Evolutionary conservation across 345 rosid genomes (phyloP), one percentile per base, ranked within the genome.

Genomic region (Euphorbia peplus): DNA sequence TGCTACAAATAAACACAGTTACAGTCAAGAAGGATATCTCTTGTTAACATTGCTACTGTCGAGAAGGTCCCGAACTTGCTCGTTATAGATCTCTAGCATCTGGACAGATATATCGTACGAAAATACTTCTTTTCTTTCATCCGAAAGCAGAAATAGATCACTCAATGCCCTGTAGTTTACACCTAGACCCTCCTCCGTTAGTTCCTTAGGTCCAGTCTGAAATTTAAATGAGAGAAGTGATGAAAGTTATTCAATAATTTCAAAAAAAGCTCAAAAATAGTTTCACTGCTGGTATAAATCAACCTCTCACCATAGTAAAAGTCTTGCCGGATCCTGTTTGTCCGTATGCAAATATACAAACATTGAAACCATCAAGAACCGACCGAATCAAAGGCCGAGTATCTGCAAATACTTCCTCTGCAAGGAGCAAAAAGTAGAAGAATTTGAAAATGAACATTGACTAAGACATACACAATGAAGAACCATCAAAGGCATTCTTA

Each of bases 261-360:
- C 57, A 56, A 44, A 50, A n/a, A 37, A 19, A 54, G 50, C 3
- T 44, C 18, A 2, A 15, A 2, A 15, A 32, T 63, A 28, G 25
- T 48, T 28, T 22, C 21, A 21, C 16, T 29, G 32, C 51, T 19
- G 25, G 61, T 64, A 0, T 52, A 19, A 35, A 22, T 55, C 35
- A 60, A 66, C 25, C 14, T 61, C 80, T 72, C 46, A 76, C 80
- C 80, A 76, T 76, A 13, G 80, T 76, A 58, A 24, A 63, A 47
- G 80, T 76, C 42, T 76, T 76, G 11, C 80, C 80, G 0, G 80
- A 76, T 58, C 80, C 80, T 21, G 80, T 76, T 63, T 76, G 80
- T 18, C 80, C 80, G 50, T 76, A 76, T 24, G 80, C 80, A 63
- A 76, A 76, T 44, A 76, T 76, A 42, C 80, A 76, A 16, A 76